A percentile compares a stretch with the other conserved stretches of the same genome.
Conservation (phyloP, 208 protist genomes). For the Leptomonas pyrrhocoris region DNA sequence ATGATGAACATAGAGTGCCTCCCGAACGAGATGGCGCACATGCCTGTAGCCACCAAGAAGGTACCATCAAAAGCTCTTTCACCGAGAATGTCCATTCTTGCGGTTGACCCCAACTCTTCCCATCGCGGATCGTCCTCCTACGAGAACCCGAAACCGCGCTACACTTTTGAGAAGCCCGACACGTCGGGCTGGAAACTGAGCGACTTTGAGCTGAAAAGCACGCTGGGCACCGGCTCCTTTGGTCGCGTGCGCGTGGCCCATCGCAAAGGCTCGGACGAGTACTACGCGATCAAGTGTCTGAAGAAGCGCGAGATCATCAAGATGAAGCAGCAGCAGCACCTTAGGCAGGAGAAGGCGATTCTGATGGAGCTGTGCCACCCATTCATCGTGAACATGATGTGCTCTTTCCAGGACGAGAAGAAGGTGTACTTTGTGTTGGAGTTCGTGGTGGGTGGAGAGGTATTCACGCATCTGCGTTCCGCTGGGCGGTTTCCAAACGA, state of each 20-base stretch:
- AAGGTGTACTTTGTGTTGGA: conserved; percentile 94
- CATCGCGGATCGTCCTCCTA: not conserved
- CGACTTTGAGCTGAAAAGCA: conserved; percentile 89
- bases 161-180: conserved; percentile 68
- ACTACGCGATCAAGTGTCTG: conserved; percentile 91
- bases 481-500: conserved; percentile 91
- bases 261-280: conserved; percentile 80
- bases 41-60: not conserved
- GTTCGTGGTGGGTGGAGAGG: conserved; percentile 93
- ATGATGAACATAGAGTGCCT: not conserved
- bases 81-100: not conserved
- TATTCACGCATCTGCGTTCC: conserved; percentile 92
- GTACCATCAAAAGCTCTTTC: not conserved
- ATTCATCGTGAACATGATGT: conserved; percentile 95
- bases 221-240: conserved; percentile 94
- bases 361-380: conserved; percentile 93
- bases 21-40: not conserved
- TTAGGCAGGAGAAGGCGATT: conserved; percentile 94
- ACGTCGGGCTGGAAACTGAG: conserved; percentile 72
- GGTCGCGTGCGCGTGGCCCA: conserved; percentile 92
- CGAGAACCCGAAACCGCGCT: not conserved
- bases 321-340: conserved; percentile 92
- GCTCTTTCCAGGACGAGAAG: conserved; percentile 95
- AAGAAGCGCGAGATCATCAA: conserved; percentile 91
- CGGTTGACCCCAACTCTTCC: not conserved